Evolutionary conservation across 345 rosid genomes (phyloP).

Genomic region (Firmiana major): DNA sequence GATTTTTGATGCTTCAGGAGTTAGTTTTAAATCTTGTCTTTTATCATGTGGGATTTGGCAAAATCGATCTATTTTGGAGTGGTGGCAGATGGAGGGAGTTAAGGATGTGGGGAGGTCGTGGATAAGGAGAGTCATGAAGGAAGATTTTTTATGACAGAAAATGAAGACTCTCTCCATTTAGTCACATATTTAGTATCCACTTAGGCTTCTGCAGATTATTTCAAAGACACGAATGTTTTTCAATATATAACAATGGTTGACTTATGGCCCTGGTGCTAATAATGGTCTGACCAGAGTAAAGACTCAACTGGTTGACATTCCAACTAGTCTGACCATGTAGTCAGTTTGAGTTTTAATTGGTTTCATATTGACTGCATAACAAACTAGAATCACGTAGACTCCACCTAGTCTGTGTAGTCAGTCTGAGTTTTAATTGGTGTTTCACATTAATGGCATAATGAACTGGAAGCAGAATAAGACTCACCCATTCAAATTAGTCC

Average conservation of each 20-base stretch:
- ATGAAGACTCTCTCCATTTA: neutral
- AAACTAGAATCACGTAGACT: neutral
- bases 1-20: neutral
- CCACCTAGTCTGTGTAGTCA: neutral
- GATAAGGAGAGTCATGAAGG: neutral
- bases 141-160: neutral
- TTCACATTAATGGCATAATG: neutral
- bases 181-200: neutral
- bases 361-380: neutral
- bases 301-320: neutral
- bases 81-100: neutral
- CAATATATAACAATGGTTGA: neutral
- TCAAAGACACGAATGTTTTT: neutral
- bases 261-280: neutral
- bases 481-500: neutral
- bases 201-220: constrained; percentile 3
- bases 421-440: neutral
- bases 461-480: neutral
- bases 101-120: neutral
- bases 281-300: neutral
- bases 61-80: neutral
- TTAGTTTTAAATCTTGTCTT: neutral
- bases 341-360: neutral
- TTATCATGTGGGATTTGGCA: neutral
- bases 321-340: neutral